phyloP scores from a whole-genome alignment of 345 rosid species.

The Garcia nutans region DNA sequence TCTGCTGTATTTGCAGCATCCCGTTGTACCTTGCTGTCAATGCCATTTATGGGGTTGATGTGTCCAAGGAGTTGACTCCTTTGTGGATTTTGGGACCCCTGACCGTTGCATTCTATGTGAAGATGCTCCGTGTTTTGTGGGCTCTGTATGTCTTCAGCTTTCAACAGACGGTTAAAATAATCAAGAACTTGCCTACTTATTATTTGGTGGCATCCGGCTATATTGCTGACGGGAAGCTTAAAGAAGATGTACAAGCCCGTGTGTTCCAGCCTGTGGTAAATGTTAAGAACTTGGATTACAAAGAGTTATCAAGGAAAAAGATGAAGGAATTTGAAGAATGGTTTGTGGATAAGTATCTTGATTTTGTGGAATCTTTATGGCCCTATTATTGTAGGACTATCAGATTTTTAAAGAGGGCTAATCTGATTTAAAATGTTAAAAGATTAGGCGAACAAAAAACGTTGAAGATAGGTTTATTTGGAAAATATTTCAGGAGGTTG shows the following conservation, averaged over 20 bases:
- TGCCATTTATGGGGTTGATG: constrained; percentile 61
- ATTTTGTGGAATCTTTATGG: constrained; percentile 83
- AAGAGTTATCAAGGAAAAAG: constrained; percentile 50
- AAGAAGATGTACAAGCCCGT: constrained; percentile 42
- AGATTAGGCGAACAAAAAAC: neutral
- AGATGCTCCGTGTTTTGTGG: constrained; percentile 62
- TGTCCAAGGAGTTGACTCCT: constrained; percentile 79
- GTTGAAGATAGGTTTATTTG: neutral
- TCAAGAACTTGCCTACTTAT: constrained; percentile 61
- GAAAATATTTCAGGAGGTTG: constrained; percentile 7
- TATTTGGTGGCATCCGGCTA: constrained; percentile 47
- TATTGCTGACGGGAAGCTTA: constrained; percentile 62
- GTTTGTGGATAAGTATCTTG: constrained; percentile 69
- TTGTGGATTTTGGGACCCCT: constrained; percentile 85
- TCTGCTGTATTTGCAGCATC: constrained; percentile 45
- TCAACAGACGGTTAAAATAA: constrained; percentile 51
- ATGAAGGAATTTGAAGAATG: constrained; percentile 57
- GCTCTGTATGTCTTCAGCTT: constrained; percentile 72
- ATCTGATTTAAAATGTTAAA: constrained; percentile 47
- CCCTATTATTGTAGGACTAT: constrained; percentile 92
- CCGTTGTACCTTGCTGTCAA: constrained; percentile 67
- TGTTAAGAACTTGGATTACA: constrained; percentile 63
- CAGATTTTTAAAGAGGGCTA: constrained; percentile 90
- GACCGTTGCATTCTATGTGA: constrained; percentile 60
- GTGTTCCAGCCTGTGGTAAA: constrained; percentile 55